Evolutionary conservation across 176 grass and related monocot species (phyloP).

Genomic region (Ensete ventricosum): DNA sequence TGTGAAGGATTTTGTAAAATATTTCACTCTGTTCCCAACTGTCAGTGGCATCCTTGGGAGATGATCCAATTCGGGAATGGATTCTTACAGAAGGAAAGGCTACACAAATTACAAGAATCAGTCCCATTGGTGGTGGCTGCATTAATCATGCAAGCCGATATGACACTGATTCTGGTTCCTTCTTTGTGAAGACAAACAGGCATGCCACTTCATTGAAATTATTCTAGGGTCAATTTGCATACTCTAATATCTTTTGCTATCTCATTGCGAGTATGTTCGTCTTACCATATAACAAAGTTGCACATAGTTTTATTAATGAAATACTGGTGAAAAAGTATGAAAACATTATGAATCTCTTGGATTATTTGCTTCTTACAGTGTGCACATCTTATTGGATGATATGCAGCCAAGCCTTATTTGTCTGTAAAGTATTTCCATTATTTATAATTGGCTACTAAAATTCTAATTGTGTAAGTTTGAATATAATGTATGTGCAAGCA

Average conservation of each 20-base stretch:
- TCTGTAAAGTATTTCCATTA: background rate
- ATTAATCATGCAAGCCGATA: conserved; percentile 73
- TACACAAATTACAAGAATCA: conserved; percentile 58
- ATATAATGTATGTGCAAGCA: background rate
- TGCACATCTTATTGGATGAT: background rate
- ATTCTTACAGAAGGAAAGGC: conserved; percentile 93
- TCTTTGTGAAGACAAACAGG: conserved; percentile 92
- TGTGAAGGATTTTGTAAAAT: background rate
- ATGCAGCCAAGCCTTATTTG: background rate
- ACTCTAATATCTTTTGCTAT: background rate
- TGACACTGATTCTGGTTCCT: conserved; percentile 58
- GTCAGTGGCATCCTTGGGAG: conserved; percentile 51
- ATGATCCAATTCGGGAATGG: conserved; percentile 80
- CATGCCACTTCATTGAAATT: conserved; percentile 13
- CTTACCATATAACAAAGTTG: background rate
- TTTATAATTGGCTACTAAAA: background rate
- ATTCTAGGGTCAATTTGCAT: background rate
- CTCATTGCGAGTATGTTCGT: background rate
- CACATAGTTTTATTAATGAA: background rate
- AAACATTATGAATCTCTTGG: background rate
- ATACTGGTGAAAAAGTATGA: background rate
- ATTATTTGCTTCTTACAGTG: background rate
- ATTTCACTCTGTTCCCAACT: background rate
- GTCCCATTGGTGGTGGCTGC: conserved; percentile 68
- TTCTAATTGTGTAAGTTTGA: background rate